These are phyloP conservation scores for Xylaria sp. DNA, from an alignment of 2,329 filamentous ascomycete species.

Conservation along the genomic window DNA sequence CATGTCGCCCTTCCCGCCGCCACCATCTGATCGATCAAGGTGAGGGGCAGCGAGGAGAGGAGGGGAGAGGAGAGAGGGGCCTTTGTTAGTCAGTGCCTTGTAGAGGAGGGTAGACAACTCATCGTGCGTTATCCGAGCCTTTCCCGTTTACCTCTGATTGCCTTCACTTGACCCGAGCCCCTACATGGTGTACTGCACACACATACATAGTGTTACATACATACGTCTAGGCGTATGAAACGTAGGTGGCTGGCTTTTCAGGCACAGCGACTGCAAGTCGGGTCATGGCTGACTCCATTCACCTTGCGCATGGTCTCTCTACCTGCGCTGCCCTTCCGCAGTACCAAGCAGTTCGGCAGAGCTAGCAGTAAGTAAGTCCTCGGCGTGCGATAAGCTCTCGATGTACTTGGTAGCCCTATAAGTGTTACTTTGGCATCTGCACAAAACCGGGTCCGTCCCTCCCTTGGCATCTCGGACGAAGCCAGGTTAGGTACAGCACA, in stretches of 20 bases:
- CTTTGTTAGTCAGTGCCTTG: constrained; percentile 15
- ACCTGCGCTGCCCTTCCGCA: too few relatives aligned
- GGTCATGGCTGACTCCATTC: background rate
- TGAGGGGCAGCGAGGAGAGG: constrained; percentile 23
- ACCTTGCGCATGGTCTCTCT: background rate
- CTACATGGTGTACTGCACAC: constrained; percentile 13
- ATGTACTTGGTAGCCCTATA: constrained; percentile 31
- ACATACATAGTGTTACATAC: constrained; percentile 13
- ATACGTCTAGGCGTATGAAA: constrained; percentile 21
- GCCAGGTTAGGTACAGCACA: constrained; percentile 8
- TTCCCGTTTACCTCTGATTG: constrained; percentile 25
- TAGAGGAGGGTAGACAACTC: constrained; percentile 43
- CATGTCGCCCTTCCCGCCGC: constrained; percentile 22
- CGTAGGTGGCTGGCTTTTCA: constrained; percentile 20
- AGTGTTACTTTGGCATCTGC: constrained; percentile 21
- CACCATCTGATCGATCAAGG: constrained; percentile 28
- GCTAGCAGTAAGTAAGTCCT: background rate
- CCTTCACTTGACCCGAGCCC: constrained; percentile 36
- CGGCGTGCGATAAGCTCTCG: constrained; percentile 28
- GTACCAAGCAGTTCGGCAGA: constrained; percentile 2
- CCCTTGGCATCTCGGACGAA: constrained; percentile 23
- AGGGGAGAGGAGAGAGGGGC: constrained; percentile 18
- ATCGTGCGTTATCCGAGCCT: constrained; percentile 39
- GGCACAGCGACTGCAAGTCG: constrained; percentile 1
- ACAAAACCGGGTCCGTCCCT: constrained; percentile 16